Base-by-base conservation (phyloP, 768 basidiomycete genomes). In the Chalciporus sphaerocephalus region DNA sequence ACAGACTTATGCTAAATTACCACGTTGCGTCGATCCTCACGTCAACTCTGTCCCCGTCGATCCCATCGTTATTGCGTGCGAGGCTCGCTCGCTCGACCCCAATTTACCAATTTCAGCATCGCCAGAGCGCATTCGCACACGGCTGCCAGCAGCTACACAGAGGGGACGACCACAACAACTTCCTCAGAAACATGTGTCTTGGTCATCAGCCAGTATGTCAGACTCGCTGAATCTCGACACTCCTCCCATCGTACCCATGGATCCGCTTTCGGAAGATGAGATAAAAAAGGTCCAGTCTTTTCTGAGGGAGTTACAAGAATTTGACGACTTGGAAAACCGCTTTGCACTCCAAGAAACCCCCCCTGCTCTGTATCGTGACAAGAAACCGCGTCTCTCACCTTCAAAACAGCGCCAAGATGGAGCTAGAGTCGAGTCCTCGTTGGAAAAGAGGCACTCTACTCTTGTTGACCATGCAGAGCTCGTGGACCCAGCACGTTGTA, bases 401-500 rank as follows among this genome's bases (percentile, higher is more conserved):
- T 21, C 39, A 13, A 11, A 18, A 7, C 11, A 18, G 11, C 9
- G 33, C 7, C 38, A 16, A 25, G 40, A 48, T 6, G n/a, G 32
- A 16, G 23, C 27, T 28, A 36, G 22, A 3, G 55, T 55, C 30
- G 45, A 53, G 10, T 45, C 54, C 15, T 45, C 51, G 5, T 57
- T 58, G 53, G 51, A 56, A n/a, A 46, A 41, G 5, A 30, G 50
- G 15, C 49, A 41, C 17, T 28, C 40, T 20, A 30, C 48, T 17
- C 37, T 17, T 17, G 27, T 43, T 16, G 38, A 50, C n/a, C n/a
- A 18, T 8, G 17, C 30, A 22, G 27, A 44, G 5, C 36, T 18
- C 37, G 23, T 16, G n/a, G 57, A 60, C 18, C 23, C 51, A 15
- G 50, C 53, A 2, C 54, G 52, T 28, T 67, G 44, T 21, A 66